Evolutionary conservation across 2,329 filamentous ascomycete species (phyloP).

Genomic region (Dactylellina drechsleri): DNA sequence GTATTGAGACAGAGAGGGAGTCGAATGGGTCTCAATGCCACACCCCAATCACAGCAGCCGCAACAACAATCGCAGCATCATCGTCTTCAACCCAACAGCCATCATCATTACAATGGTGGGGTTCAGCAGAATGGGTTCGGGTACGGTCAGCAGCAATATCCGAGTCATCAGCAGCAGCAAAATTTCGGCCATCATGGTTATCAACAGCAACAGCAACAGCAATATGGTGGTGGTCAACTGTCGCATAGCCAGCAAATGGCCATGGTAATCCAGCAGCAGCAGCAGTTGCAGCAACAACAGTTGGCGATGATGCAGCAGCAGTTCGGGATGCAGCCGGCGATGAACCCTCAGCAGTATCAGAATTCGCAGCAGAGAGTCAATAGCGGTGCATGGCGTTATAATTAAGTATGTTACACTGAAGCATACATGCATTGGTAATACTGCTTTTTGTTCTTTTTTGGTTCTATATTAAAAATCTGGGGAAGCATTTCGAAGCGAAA

Average conservation of each 20-base stretch:
- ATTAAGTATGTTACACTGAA: background rate
- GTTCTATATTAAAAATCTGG: background rate
- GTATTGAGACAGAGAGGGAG: slow-evolving; percentile 75
- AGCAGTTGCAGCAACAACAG: slow-evolving; percentile 27
- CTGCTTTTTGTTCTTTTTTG: slow-evolving; percentile 2
- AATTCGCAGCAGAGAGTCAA: slow-evolving; percentile 6
- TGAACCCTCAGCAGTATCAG: background rate
- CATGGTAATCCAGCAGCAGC: slow-evolving; percentile 33
- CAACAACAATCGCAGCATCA: slow-evolving; percentile 60
- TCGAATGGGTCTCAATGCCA: slow-evolving; percentile 18
- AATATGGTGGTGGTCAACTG: background rate
- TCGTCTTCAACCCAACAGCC: slow-evolving; percentile 58
- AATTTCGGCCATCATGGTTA: background rate
- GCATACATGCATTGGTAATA: background rate
- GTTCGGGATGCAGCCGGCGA: background rate
- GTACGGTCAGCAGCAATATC: slow-evolving; percentile 53
- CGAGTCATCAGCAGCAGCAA: slow-evolving; percentile 15
- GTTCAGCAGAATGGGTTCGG: slow-evolving; percentile 58
- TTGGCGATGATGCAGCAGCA: slow-evolving; percentile 4
- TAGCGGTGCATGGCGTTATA: slow-evolving; percentile 23
- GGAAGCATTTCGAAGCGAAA: too few relatives aligned
- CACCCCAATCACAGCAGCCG: slow-evolving; percentile 59
- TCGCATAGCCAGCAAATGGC: slow-evolving; percentile 27
- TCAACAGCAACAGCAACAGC: slow-evolving; percentile 47
- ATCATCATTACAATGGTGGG: slow-evolving; percentile 55